Percentiles rank a stretch among this genome's conserved stretches.
phyloP scores from a whole-genome alignment of 495 filamentous ascomycete genomes.

The Aspergillus avenaceus region DNA sequence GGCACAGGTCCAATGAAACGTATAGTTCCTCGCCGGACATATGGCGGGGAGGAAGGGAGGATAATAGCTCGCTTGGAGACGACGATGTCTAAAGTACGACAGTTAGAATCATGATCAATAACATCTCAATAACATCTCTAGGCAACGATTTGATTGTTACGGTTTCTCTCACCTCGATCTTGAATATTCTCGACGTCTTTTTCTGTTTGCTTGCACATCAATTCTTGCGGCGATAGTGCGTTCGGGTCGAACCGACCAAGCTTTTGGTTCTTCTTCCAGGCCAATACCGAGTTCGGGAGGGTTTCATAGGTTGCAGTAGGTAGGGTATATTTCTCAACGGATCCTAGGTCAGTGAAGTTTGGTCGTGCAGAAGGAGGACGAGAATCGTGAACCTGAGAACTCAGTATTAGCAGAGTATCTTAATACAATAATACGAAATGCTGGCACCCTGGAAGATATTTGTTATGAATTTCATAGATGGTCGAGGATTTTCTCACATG shows the following conservation, averaged over 20 bases:
- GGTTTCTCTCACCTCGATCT: conserved; percentile 44
- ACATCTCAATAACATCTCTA: too few species aligned
- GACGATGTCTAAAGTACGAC: conserved; percentile 24
- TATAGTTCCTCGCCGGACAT: conserved; percentile 77
- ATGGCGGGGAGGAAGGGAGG: conserved; percentile 41
- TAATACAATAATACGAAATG: too few species aligned
- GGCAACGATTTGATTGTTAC: neutral
- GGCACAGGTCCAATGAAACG: conserved; percentile 78
- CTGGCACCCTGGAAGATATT: too few species aligned
- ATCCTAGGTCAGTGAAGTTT: conserved; percentile 74
- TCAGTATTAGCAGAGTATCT: too few species aligned
- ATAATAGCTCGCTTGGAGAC: conserved; percentile 35
- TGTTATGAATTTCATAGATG: too few species aligned
- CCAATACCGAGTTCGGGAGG: conserved; percentile 79
- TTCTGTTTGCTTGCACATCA: conserved; percentile 64
- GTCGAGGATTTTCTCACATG: too few species aligned
- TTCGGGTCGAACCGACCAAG: conserved; percentile 91
- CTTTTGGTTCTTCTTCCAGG: conserved; percentile 89
- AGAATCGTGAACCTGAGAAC: conserved; percentile 79
- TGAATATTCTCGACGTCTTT: conserved; percentile 62
- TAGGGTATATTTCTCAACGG: conserved; percentile 82
- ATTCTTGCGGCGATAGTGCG: conserved; percentile 55
- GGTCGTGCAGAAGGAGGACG: conserved; percentile 65
- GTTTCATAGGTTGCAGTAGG: conserved; percentile 76
- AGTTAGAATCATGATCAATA: neutral